Evolutionary conservation across 345 rosid genomes (phyloP), one percentile per base, ranked within the genome.

Genomic region (Carallia brachiata): DNA sequence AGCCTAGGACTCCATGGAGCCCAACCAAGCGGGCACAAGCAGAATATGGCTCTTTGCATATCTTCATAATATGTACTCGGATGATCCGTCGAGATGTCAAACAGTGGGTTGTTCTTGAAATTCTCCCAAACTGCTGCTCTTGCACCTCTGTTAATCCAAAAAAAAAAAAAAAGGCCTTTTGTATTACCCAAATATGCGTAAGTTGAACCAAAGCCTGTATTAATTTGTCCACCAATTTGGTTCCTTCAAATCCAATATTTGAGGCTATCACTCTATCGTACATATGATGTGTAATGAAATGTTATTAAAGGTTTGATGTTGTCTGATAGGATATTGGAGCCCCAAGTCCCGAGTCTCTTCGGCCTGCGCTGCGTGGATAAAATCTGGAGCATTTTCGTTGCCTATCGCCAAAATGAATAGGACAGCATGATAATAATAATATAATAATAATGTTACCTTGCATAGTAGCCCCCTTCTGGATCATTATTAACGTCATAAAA

Each of bases 71-170:
- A 94, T 30, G 97, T 94, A 6, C 88, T 87, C 31, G 98, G 98
- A 74, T 94, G 98, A 34, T 94, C 95, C 1, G 95, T 89, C 60
- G 98, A 94, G 80, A 94, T 91, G 85, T 94, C 98, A 54, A 94
- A 94, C 5, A 94, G 81, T 4, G 92, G 96, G 74, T 94, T 94
- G 84, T 90, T 83, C 80, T 91, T 94, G 79, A 94, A 94, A 68
- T 94, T 94, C 77, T 94, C 98, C 98, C 97, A 94, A 31, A 94
- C 97, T 23, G 97, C 98, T 40, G 98, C 97, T 79, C 98, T 87
- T 63, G 98, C 98, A 36, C 98, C 98, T 70, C 98, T 94, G 81
- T 65, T 59, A 10, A 16, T 44, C 50, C 2, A 44, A 10, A 44
- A 44, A 10, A 10, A 40, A 39, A 39, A 10, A 40, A 37, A 6